Conservation (phyloP, 495 filamentous ascomycete genomes). For the Pseudoneurospora amorphoporcata region DNA sequence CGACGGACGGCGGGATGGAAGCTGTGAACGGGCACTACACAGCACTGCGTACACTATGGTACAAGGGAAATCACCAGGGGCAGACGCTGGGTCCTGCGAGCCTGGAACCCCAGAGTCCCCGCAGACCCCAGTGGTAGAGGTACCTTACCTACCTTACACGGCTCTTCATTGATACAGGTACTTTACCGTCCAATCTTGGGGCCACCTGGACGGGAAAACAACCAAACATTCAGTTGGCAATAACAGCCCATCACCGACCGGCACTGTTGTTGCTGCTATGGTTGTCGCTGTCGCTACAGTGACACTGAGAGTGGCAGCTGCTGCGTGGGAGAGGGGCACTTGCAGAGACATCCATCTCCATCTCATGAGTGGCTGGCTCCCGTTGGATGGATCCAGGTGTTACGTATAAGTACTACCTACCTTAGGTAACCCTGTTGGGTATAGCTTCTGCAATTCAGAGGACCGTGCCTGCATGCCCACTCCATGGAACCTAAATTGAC, state of each 20-base stretch:
- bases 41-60: not conserved
- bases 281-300: not conserved
- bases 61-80: not conserved
- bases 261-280: not conserved
- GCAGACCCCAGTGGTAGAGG: not conserved
- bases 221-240: not conserved
- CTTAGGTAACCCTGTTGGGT: not conserved
- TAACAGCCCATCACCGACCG: not conserved
- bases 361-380: not conserved
- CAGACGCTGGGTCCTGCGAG: not conserved
- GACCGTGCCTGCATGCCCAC: not conserved
- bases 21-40: not conserved
- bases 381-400: not conserved
- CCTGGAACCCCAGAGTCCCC: not conserved
- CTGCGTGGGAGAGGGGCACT: not conserved
- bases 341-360: not conserved
- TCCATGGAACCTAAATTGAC: not conserved
- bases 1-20: not conserved
- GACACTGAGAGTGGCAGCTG: not conserved
- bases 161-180: too few species aligned
- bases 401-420: too few species aligned
- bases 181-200: too few species aligned
- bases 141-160: too few species aligned
- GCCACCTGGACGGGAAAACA: not conserved
- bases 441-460: not conserved